Evolutionary conservation across 805 yeast genomes (phyloP).

Genomic region (Sugiyamaella marilandica): DNA sequence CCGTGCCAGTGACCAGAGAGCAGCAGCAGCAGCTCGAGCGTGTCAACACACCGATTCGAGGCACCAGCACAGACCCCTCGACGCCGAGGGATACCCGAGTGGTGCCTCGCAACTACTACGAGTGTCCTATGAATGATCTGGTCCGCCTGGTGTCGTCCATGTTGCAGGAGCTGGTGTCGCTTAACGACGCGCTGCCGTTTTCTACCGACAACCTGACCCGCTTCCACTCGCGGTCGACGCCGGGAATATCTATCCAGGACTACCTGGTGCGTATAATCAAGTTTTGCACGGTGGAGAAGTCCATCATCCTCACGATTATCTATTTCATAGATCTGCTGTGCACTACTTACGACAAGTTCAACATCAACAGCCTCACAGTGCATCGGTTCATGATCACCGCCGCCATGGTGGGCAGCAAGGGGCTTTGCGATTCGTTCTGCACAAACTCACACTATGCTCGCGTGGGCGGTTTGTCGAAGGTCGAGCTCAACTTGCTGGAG

Average conservation of each 20-base stretch:
- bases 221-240: constrained; percentile 92
- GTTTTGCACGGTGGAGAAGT: constrained; percentile 80
- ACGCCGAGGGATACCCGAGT: constrained; percentile 11
- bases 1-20: not conserved
- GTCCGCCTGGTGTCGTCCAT: constrained; percentile 71
- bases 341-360: constrained; percentile 70
- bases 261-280: constrained; percentile 73
- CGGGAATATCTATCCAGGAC: constrained; percentile 73
- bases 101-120: constrained; percentile 52
- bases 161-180: constrained; percentile 65
- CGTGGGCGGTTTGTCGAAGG: constrained; percentile 86
- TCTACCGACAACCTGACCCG: constrained; percentile 55
- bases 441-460: constrained; percentile 91
- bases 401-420: constrained; percentile 85
- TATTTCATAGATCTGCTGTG: constrained; percentile 86
- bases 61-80: not conserved
- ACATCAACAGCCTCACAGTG: constrained; percentile 85
- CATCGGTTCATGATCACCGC: constrained; percentile 89
- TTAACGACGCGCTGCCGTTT: constrained; percentile 57
- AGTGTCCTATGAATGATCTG: constrained; percentile 66
- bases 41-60: not conserved
- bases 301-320: constrained; percentile 75
- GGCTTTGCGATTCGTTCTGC: constrained; percentile 89
- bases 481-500: constrained; percentile 81
- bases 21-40: not conserved